Base-by-base conservation (phyloP, 371 early-diverging fungal genomes). In the Blakeslea trispora region DNA sequence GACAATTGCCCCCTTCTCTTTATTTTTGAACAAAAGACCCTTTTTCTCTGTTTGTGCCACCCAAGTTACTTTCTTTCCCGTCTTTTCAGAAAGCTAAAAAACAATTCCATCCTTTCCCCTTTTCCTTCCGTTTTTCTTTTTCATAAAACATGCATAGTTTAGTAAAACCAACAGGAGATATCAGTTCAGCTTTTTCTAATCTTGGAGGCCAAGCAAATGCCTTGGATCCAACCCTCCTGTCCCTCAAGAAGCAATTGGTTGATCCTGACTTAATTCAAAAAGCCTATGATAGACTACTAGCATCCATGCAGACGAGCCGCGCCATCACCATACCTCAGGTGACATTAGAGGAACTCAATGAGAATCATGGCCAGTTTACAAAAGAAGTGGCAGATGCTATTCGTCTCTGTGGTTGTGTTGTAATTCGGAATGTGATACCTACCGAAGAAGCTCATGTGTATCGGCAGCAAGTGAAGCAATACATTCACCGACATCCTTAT, bases 161-260 rank as follows among this genome's bases (percentile, higher is more conserved):
- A 28, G 28, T 28, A 28, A 73, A 70, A 41, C 55, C 68, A 51
- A 70, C 64, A n/a, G 75, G 72, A 3, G 66, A 75, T 41, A 75
- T 75, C 14, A 72, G 72, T 21, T 75, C 72, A 3, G 72, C 69
- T 6, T 75, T 72, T 40, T 68, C 66, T 2, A 66, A 71, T 15
- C 54, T 74, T 10, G 74, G 74, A 19, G 69, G 66, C 7, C 57
- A 59, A 49, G 58, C 52, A 15, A 61, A 45, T n/a, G 39, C 39
- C 1, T 53, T 75, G 1, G 72, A 69, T 22, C 63, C 66, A 1
- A 53, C 61, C 3, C 59, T 75, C 23, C 31, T 64, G 2, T 41
- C 50, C 1, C 55, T 75, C 13, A 75, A 71, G 23, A 49, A 59
- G 22, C 43, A 66, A n/a, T 53, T 71, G 18, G 64, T 57, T 18